phyloP scores from a whole-genome alignment of 164 flowering plant species.

The Dillenia suffruticosa region DNA sequence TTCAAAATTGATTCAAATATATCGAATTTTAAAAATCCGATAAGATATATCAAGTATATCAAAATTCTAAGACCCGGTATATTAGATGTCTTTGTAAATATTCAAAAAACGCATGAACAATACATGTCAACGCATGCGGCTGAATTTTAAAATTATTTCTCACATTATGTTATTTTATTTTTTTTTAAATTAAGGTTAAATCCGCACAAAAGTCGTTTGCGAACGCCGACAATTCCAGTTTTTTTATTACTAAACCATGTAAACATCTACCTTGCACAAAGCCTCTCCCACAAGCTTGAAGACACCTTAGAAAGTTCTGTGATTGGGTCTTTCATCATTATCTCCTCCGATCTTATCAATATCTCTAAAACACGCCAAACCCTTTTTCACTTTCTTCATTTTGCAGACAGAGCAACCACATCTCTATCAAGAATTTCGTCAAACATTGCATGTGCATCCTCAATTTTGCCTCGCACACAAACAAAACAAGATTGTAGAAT shows the following conservation, averaged over 20 bases:
- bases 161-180: no score
- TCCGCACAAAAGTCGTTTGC: no score
- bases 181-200: no score
- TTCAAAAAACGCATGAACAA: no score
- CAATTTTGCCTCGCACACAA: conserved; percentile 45
- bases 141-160: no score
- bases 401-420: conserved; percentile 31
- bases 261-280: conserved; percentile 52
- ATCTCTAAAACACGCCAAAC: conserved; percentile 45
- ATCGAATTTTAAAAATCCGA: no score
- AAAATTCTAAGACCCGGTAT: no score
- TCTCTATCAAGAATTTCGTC: conserved; percentile 77
- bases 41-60: no score
- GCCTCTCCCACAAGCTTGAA: conserved; percentile 64
- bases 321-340: conserved; percentile 45
- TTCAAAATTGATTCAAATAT: no score
- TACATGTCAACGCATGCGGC: no score
- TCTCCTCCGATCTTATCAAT: conserved; percentile 43
- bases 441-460: conserved; percentile 46
- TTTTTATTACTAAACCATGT: conserved; percentile 60
- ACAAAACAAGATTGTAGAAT: conserved; percentile 58
- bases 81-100: no score
- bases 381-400: conserved; percentile 53
- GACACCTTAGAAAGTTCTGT: conserved; percentile 63
- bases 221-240: conserved; percentile 37